Conservation (phyloP, 1,139 yeast genomes). For the Kluyveromyces marxianus region DNA sequence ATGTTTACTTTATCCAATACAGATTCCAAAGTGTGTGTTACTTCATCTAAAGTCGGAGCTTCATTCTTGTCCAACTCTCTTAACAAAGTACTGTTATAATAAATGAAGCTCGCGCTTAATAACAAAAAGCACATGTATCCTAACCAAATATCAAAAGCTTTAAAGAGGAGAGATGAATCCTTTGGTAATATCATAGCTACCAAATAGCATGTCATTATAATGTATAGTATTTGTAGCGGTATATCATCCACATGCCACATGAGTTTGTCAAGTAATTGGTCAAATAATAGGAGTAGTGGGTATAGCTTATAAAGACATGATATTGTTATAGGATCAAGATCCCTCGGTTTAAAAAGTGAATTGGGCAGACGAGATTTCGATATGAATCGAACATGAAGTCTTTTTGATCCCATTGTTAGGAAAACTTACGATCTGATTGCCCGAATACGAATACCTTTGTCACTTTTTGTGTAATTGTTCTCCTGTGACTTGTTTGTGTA, state of each 20-base stretch:
- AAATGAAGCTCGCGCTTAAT: slow-evolving; percentile 14
- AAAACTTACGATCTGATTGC: too few species aligned
- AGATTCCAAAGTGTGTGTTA: slow-evolving; percentile 22
- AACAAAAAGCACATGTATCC: slow-evolving; percentile 16
- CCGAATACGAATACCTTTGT: too few species aligned
- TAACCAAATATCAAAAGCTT: slow-evolving; percentile 14
- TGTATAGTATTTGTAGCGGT: slow-evolving; percentile 17
- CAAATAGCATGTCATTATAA: slow-evolving; percentile 10
- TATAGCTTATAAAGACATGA: slow-evolving; percentile 15
- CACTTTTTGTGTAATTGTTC: too few species aligned
- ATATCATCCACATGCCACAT: slow-evolving; percentile 23
- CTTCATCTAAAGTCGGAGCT: slow-evolving; percentile 30
- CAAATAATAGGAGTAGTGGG: slow-evolving; percentile 19
- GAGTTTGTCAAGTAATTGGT: slow-evolving; percentile 17
- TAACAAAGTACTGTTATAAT: slow-evolving; percentile 18
- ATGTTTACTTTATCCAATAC: slow-evolving; percentile 21
- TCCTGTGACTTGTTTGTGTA: too few species aligned
- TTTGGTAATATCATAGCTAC: slow-evolving; percentile 5
- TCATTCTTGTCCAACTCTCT: slow-evolving; percentile 20
- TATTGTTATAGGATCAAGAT: slow-evolving; percentile 2
- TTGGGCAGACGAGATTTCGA: slow-evolving; percentile 7
- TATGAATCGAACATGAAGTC: slow-evolving; percentile 19
- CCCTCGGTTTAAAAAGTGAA: not conserved
- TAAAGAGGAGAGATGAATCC: slow-evolving; percentile 1
- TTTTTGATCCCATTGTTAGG: slow-evolving; percentile 17